Evolutionary conservation across 73 alveolate species (phyloP).

Genomic region (Paramecium sonneborni): DNA sequence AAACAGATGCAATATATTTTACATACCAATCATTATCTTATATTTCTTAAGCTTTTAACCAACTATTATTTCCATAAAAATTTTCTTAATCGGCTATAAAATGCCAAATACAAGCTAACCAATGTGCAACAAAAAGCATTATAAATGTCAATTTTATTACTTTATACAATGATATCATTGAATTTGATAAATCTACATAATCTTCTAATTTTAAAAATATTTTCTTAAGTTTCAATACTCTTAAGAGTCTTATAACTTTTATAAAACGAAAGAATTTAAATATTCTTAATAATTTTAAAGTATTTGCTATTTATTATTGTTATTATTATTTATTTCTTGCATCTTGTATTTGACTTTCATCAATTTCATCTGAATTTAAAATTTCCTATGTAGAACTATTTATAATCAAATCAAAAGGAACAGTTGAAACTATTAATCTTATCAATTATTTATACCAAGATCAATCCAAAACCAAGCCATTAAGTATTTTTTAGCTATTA

Average conservation of each 20-base stretch:
- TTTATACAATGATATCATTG: constrained; percentile 46
- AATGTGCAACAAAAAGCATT: constrained; percentile 67
- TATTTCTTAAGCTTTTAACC: constrained; percentile 60
- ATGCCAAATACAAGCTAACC: constrained; percentile 75
- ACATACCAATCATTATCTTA: constrained; percentile 43
- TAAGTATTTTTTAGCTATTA: constrained; percentile 58
- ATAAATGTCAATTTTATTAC: constrained; percentile 42
- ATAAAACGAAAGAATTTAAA: constrained; percentile 74
- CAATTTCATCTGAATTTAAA: neutral
- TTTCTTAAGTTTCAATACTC: constrained; percentile 78
- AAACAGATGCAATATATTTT: constrained; percentile 73
- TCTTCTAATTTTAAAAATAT: constrained; percentile 79
- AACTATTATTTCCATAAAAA: constrained; percentile 37
- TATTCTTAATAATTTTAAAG: constrained; percentile 71
- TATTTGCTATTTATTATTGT: neutral
- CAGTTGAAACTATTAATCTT: constrained; percentile 50
- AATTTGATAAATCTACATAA: constrained; percentile 62
- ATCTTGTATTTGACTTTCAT: neutral
- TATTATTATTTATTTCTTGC: neutral
- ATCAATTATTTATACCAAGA: neutral
- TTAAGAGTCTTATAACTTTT: constrained; percentile 72
- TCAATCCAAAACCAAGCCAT: constrained; percentile 81
- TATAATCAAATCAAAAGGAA: constrained; percentile 77
- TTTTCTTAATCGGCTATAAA: constrained; percentile 66
- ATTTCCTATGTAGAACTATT: neutral